Evolutionary conservation across 805 yeast species (phyloP).

Genomic region (Saccharomycopsis guyanensis): DNA sequence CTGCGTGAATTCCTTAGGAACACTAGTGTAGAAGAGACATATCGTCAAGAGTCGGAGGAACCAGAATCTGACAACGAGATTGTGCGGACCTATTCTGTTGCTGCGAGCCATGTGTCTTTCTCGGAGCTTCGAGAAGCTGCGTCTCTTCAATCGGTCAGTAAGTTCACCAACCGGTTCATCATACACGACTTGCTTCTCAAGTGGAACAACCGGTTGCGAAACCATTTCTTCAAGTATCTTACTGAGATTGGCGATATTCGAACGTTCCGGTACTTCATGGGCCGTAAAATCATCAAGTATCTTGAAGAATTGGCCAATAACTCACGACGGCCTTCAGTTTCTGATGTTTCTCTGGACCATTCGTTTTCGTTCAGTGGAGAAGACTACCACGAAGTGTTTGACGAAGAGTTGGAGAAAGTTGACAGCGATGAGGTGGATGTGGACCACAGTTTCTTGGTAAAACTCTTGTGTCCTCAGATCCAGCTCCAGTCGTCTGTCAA

Average conservation of each 20-base stretch:
- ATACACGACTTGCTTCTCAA: conserved; percentile 48
- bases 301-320: conserved; percentile 34
- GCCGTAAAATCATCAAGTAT: conserved; percentile 42
- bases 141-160: conserved; percentile 7
- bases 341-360: conserved; percentile 1
- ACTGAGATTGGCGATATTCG: conserved; percentile 36
- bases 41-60: background rate
- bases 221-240: conserved; percentile 41
- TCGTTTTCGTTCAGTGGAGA: conserved; percentile 4
- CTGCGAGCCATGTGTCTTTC: conserved; percentile 18
- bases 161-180: conserved; percentile 51
- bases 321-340: background rate
- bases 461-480: conserved; percentile 54
- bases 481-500: conserved; percentile 43
- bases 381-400: conserved; percentile 37
- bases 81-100: conserved; percentile 1
- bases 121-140: conserved; percentile 9
- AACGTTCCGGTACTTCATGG: conserved; percentile 37
- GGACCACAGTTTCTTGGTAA: conserved; percentile 44
- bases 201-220: conserved; percentile 45
- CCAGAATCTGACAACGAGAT: background rate
- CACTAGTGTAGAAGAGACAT: conserved; percentile 16
- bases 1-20: conserved; percentile 21
- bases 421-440: conserved; percentile 34
- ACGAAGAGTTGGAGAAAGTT: conserved; percentile 38